Conservation (phyloP, 139 green algal genomes). For the Pycnococcus provasolii region DNA sequence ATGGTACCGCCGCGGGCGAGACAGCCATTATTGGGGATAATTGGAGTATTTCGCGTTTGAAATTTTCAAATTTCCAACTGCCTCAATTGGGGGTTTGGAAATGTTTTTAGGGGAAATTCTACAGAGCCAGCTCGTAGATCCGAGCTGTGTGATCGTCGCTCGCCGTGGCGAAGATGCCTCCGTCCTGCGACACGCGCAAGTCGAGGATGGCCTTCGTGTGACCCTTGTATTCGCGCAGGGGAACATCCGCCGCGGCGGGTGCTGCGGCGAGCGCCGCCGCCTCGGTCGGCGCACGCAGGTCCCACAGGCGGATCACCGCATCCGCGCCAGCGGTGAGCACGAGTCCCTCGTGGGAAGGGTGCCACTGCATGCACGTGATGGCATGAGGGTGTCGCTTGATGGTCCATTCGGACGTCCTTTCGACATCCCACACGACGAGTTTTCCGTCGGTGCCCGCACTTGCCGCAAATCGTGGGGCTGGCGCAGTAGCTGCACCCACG, state of each 20-base stretch:
- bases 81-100: no score
- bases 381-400: background rate
- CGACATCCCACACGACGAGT: slow-evolving; percentile 52
- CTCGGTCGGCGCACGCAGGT: slow-evolving; percentile 1
- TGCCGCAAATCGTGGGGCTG: slow-evolving; percentile 49
- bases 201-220: slow-evolving; percentile 9
- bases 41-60: no score
- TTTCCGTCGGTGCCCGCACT: slow-evolving; percentile 68
- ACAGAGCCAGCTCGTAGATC: slow-evolving; percentile 5
- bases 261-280: no score
- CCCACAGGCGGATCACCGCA: slow-evolving; percentile 10
- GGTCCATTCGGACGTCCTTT: background rate
- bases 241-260: no score
- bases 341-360: background rate
- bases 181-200: slow-evolving; percentile 4
- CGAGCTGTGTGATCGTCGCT: slow-evolving; percentile 12
- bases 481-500: slow-evolving; percentile 2
- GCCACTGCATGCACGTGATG: slow-evolving; percentile 9
- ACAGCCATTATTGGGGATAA: no score
- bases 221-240: background rate
- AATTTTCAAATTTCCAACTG: no score
- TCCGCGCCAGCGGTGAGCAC: background rate
- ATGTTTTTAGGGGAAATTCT: background rate
- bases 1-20: no score
- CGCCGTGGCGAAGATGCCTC: slow-evolving; percentile 6